Base-by-base conservation (phyloP, 2,329 filamentous ascomycete genomes). In the Epichloe brachyelytri region DNA sequence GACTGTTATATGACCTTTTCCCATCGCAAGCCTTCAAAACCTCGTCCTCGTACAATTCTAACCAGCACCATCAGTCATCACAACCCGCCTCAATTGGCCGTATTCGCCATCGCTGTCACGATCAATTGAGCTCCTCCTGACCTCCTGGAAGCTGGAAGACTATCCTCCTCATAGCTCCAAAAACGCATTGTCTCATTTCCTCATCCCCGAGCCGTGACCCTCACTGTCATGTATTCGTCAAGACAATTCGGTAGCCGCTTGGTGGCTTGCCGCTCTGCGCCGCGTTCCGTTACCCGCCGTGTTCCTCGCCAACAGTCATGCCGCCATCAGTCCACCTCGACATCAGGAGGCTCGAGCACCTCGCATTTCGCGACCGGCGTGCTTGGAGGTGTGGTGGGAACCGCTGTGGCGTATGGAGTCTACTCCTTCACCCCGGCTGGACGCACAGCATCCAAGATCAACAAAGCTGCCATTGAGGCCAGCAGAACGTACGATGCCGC, bases 401-500 rank as follows among this genome's bases (percentile, higher is more conserved):
- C 69, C 2, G 58, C 63, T 1, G 50, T 71, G 4, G 67, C 75
- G 46, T 75, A 70, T 53, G 69, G 65, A 43, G 56, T 67, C 49
- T 75, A 72, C 58, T 66, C 66, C 10, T 65, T 71, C 56, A 73
- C 72, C 0, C 72, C 72, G 0, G 64, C 71, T 3, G 72, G 72
- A 1, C 65, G 62, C 44, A 62, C 68, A 55, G 57, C 67, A 33
- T 56, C 68, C 55, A 68, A 66, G 46, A 61, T 76, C 57, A 75
- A 76, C 63, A 72, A 71, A 57, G 66, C 68, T 1, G 68, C 68
- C 10, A 72, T 75, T 49, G 73, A 81, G 49, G 78, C 81, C 2
- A 76, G 81, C 62, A 67, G 71, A 50, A 79, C 84, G 61, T 78
- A 84, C 64, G 68, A 81, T 39, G 71, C 73, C 7, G 76, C 82